phyloP scores from a whole-genome alignment of 73 alveolate species.

The Tetrahymena borealis region DNA sequence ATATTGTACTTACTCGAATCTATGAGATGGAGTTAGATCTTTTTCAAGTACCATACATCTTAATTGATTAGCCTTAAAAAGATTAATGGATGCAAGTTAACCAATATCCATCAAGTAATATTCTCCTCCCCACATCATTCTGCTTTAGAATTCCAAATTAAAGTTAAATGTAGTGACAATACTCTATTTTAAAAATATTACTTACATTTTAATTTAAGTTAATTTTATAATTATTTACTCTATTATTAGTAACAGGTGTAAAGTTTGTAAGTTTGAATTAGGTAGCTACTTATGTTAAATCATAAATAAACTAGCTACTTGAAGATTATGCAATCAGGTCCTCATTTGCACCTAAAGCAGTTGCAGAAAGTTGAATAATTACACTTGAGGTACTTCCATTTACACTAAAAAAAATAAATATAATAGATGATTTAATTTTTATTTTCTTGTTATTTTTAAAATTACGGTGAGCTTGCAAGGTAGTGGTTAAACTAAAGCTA shows the following conservation, averaged over 20 bases:
- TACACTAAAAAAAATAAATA: no score
- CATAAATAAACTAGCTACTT: neutral
- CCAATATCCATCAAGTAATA: neutral
- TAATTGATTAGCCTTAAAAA: neutral
- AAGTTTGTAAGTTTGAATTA: neutral
- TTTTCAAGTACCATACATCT: neutral
- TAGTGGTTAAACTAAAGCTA: neutral
- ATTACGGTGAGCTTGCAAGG: neutral
- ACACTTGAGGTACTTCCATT: neutral
- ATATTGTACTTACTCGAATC: neutral
- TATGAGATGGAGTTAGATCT: neutral
- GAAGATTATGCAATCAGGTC: neutral
- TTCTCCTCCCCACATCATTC: neutral
- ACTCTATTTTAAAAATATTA: neutral
- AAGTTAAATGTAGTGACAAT: neutral
- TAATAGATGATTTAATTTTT: no score
- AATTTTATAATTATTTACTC: neutral
- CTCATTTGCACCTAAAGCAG: neutral
- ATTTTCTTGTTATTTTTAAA: neutral
- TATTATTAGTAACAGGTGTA: neutral
- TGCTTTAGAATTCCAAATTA: neutral
- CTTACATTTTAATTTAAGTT: neutral
- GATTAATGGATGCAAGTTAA: neutral
- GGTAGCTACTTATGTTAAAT: neutral
- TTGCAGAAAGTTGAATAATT: neutral